These are phyloP conservation scores for Arabidopsis thaliana DNA, from an alignment of 345 rosid genomes.

Conservation along the genomic window DNA sequence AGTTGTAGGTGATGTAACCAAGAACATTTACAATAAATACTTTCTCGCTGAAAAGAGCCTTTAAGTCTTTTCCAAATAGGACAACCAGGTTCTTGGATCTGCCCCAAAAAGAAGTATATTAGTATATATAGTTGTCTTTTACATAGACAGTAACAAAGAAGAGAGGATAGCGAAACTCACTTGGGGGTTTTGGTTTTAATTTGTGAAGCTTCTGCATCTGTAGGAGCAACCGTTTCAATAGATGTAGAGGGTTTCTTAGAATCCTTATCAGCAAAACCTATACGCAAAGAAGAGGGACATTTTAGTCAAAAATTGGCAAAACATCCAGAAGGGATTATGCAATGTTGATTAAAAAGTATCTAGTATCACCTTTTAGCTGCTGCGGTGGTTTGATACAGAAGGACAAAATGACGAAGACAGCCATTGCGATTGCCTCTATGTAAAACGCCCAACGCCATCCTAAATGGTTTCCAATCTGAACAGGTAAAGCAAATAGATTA, in stretches of 20 bases:
- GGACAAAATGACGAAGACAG: constrained; percentile 76
- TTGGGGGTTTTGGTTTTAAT: constrained; percentile 18
- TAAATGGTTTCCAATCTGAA: constrained; percentile 70
- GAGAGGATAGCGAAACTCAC: constrained; percentile 23
- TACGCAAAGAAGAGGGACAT: background rate
- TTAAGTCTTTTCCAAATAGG: constrained; percentile 68
- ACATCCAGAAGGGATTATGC: background rate
- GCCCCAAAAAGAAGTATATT: constrained; percentile 25
- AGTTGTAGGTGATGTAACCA: constrained; percentile 89
- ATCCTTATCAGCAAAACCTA: constrained; percentile 77
- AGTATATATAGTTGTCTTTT: background rate
- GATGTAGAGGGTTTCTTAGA: constrained; percentile 59
- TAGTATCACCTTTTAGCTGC: constrained; percentile 73
- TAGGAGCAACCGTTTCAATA: constrained; percentile 52
- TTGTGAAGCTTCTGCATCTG: constrained; percentile 17
- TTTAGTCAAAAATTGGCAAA: constrained; percentile 2
- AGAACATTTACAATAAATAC: constrained; percentile 83
- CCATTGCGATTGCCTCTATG: constrained; percentile 87
- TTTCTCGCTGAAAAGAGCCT: constrained; percentile 71
- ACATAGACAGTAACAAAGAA: constrained; percentile 7
- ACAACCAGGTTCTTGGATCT: constrained; percentile 53
- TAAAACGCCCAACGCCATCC: constrained; percentile 87
- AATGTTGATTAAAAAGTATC: background rate
- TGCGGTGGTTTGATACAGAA: constrained; percentile 83
- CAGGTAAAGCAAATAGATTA: constrained; percentile 5